Evolutionary conservation across 2,329 filamentous ascomycete species (phyloP), one percentile per base, ranked within the genome.

Genomic region (Rosellinia necatrix): DNA sequence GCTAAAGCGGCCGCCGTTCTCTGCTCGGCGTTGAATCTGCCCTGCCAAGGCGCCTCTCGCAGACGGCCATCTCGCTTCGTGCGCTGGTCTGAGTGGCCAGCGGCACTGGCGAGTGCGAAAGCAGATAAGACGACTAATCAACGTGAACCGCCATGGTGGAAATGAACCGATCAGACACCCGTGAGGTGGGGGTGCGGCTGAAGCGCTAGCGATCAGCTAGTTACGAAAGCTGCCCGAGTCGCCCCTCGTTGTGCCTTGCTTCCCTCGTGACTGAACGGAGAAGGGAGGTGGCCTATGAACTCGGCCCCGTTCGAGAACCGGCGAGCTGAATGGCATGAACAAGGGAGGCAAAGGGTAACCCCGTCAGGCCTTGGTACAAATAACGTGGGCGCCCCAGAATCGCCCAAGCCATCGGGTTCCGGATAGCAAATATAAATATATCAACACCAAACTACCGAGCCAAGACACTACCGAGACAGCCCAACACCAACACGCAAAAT

Each of bases 101-200:
- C 22, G 17, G 24, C 47, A 40, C 46, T 40, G 41, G 21, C 10
- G 19, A n/a, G 29, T 19, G 30, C 49, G 44, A 15, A n/a, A 57
- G 53, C 6, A 10, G 53, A 53, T 57, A 38, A 53, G 41, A 27
- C 42, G 12, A 41, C 46, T 32, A 29, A 32, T 44, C n/a, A 17
- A 22, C 29, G 15, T 37, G 13, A 29, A 10, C n/a, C n/a, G 42
- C 25, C 22, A 29, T 42, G 49, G 29, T 17, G 43, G 35, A 52
- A 19, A 52, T 48, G 41, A n/a, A 17, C 24, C 15, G 22, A 17
- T 13, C 15, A 21, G n/a, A 30, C 24, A n/a, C n/a, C n/a, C n/a
- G n/a, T n/a, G n/a, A n/a, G 21, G 32, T 52, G n/a, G 22, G 41
- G 19, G 38, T 61, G 59, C 59, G 59, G 59, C 59, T 61, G 59